Evolutionary conservation across 352 stramenopile species (phyloP), one percentile per base, ranked within the genome.

Genomic region (Phytophthora crassamura): DNA sequence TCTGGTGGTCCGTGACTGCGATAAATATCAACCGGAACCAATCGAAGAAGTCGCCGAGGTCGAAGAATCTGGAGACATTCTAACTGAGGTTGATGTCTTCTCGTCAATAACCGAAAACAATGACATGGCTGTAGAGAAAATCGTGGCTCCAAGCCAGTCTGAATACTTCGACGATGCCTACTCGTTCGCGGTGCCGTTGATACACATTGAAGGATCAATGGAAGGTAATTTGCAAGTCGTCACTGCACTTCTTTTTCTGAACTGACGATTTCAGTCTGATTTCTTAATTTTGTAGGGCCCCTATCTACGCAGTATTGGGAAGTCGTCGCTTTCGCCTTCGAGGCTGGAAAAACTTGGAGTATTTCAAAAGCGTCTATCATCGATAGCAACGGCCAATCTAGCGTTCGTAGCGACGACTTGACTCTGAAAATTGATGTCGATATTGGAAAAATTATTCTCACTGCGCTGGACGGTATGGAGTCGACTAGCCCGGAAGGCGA

Each of bases 291-390:
- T 14, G 8, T 40, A 70, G 62, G 58, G 6, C 70, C 66, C 7
- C 60, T 78, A 18, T 54, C 39, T 4, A 45, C 67, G 1, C 18
- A 55, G n/a, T 40, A 57, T 28, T 78, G 70, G 70, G 36, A 75
- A 39, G 41, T 43, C 4, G 8, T 53, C 6, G 39, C 25, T 12
- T 51, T 69, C 15, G 38, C 59, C n/a, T 14, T 64, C 15, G 48
- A 58, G 10, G 36, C 56, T 25, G 67, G 52, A 8, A 58, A 64
- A 22, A 32, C 28, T 2, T 41, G 40, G 2, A 25, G 32, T 4
- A 35, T 75, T 18, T 7, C 61, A 35, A 55, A 47, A 18, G 43
- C 70, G 12, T 74, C 35, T 10, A 32, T 75, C 14, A 18, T 18
- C 0, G 39, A 68, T 32, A 48, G 54, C 45, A 64, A 50, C 15